These are phyloP conservation scores for Ramalina peruviana DNA, from an alignment of 495 filamentous ascomycete genomes.

Conservation along the genomic window DNA sequence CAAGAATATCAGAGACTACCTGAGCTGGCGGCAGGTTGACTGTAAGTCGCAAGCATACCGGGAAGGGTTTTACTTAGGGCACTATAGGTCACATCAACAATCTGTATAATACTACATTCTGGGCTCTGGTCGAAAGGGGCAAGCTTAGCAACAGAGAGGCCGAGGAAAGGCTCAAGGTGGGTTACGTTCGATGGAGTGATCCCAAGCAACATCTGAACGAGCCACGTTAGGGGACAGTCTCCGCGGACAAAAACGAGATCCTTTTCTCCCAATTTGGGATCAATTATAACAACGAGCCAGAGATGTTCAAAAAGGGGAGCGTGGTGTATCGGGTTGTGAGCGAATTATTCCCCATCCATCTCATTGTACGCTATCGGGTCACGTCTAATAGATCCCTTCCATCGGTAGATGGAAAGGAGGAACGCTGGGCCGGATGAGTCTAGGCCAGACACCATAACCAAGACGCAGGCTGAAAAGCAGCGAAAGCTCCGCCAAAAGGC, in stretches of 20 bases:
- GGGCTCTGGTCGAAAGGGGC: slow-evolving; percentile 68
- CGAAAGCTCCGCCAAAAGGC: slow-evolving; percentile 64
- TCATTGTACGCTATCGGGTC: slow-evolving; percentile 19
- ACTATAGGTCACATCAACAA: slow-evolving; percentile 85
- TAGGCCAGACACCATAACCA: slow-evolving; percentile 33
- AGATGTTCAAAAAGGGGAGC: slow-evolving; percentile 87
- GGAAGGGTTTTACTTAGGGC: background rate
- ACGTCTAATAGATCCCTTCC: background rate
- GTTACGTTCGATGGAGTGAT: slow-evolving; percentile 1
- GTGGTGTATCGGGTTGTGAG: slow-evolving; percentile 70
- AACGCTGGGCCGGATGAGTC: slow-evolving; percentile 10
- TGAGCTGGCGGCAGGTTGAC: slow-evolving; percentile 94
- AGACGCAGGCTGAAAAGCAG: slow-evolving; percentile 64
- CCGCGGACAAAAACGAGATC: slow-evolving; percentile 89
- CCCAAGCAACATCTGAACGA: background rate
- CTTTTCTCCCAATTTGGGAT: slow-evolving; percentile 78
- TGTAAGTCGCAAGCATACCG: slow-evolving; percentile 40
- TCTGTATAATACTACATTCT: slow-evolving; percentile 94
- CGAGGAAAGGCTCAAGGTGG: slow-evolving; percentile 60
- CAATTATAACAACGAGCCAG: slow-evolving; percentile 93
- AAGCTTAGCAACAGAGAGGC: slow-evolving; percentile 62
- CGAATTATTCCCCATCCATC: background rate
- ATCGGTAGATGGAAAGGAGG: slow-evolving; percentile 18
- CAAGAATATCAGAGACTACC: slow-evolving; percentile 75
- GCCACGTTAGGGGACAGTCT: slow-evolving; percentile 51